phyloP scores from a whole-genome alignment of 495 filamentous ascomycete species.

The Darksidea phi region DNA sequence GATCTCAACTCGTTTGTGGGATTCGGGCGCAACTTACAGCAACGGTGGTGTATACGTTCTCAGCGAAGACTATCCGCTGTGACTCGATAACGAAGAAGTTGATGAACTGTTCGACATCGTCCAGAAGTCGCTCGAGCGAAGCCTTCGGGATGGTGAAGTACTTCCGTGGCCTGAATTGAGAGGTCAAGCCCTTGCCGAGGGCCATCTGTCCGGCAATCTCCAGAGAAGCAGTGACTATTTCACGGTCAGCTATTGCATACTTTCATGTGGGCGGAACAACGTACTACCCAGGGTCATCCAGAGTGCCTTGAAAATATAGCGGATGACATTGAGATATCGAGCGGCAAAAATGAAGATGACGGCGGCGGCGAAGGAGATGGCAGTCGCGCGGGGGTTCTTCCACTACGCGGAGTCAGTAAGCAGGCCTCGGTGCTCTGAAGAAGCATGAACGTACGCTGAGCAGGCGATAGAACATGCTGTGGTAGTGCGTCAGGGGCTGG shows the following conservation, averaged over 20 bases:
- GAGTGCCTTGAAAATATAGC: constrained; percentile 82
- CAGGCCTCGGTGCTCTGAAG: constrained; percentile 17
- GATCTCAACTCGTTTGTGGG: constrained; percentile 5
- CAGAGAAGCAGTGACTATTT: constrained; percentile 64
- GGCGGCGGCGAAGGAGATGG: constrained; percentile 71
- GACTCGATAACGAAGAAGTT: constrained; percentile 98
- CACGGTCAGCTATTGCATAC: constrained; percentile 19
- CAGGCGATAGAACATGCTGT: constrained; percentile 90
- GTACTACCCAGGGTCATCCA: constrained; percentile 67
- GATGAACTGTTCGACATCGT: constrained; percentile 84
- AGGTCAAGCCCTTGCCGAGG: constrained; percentile 74
- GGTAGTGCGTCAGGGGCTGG: constrained; percentile 91
- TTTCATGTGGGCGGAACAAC: constrained; percentile 31
- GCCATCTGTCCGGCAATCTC: constrained; percentile 76
- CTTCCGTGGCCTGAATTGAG: constrained; percentile 81
- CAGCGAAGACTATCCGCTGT: constrained; percentile 90
- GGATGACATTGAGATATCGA: constrained; percentile 84
- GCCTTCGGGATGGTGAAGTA: constrained; percentile 92
- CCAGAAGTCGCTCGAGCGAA: constrained; percentile 72
- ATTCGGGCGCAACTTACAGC: constrained; percentile 58
- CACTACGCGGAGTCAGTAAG: constrained; percentile 51
- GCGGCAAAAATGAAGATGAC: constrained; percentile 81
- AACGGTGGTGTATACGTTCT: constrained; percentile 80
- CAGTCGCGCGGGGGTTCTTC: constrained; percentile 76
- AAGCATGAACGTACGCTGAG: constrained; percentile 58